phyloP scores from a whole-genome alignment of 169 alveolate genomes.

The Eimeria acervulina region DNA sequence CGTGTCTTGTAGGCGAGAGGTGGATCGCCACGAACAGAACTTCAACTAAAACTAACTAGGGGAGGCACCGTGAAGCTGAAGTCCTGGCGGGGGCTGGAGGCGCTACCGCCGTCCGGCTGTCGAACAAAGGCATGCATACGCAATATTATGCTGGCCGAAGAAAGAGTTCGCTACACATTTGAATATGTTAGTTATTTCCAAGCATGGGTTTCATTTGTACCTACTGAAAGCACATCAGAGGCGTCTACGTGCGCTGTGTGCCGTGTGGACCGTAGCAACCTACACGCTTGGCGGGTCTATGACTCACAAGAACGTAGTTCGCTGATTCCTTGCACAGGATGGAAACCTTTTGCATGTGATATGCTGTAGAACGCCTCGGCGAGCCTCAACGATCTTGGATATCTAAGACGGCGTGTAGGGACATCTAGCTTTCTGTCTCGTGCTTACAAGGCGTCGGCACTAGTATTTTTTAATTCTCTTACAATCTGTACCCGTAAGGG shows the following conservation, averaged over 20 bases:
- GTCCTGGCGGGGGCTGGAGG: background rate
- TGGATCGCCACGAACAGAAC: conserved; percentile 6
- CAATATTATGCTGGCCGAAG: background rate
- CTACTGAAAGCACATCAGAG: background rate
- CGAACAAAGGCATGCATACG: conserved; percentile 15
- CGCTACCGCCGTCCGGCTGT: conserved; percentile 53
- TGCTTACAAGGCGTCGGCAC: background rate
- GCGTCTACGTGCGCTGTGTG: background rate
- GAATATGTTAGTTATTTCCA: background rate
- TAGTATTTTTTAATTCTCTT: background rate
- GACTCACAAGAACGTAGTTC: background rate
- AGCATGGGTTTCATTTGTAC: background rate
- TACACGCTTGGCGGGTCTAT: background rate
- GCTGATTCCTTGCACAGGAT: background rate
- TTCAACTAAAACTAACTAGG: background rate
- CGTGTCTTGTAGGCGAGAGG: background rate
- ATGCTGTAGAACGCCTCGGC: background rate
- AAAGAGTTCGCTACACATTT: too few relatives aligned
- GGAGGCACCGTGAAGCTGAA: background rate
- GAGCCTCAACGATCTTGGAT: background rate
- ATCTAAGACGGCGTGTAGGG: background rate
- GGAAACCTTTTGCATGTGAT: background rate
- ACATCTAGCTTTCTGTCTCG: background rate
- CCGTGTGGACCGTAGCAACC: background rate
- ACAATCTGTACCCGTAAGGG: background rate